A percentile compares a stretch with the other conserved stretches of the same genome.
phyloP scores from a whole-genome alignment of 208 protist species.

The Angomonas ambiguus region DNA sequence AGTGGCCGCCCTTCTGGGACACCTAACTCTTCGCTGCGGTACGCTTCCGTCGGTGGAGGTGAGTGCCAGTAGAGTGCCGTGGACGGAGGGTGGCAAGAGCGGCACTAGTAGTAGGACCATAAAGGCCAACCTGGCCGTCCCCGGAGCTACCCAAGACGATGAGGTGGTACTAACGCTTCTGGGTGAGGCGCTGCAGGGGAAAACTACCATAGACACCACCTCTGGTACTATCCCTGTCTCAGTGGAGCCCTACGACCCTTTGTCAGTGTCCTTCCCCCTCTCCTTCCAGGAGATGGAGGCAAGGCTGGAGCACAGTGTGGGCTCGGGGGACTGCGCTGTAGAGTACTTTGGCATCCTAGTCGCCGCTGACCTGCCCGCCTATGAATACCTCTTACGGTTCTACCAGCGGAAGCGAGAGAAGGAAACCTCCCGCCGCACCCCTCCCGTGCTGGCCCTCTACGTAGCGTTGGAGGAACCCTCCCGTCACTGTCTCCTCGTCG shows the following conservation, averaged over 20 bases:
- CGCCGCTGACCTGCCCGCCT: conserved; percentile 62
- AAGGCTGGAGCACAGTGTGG: neutral
- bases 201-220: neutral
- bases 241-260: neutral
- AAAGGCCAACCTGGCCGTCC: neutral
- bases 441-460: conserved; percentile 43
- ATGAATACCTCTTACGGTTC: conserved; percentile 64
- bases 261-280: neutral
- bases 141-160: neutral
- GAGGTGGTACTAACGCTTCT: neutral
- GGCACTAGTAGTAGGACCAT: conserved; percentile 1
- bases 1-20: conserved; percentile 51
- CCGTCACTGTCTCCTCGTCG: conserved; percentile 42
- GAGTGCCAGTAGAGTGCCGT: conserved; percentile 53
- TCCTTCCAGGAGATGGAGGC: neutral
- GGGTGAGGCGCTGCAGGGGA: neutral
- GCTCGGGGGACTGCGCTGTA: neutral
- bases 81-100: conserved; percentile 6
- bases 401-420: conserved; percentile 25
- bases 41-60: conserved; percentile 49
- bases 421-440: neutral
- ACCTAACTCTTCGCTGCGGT: conserved; percentile 67
- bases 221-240: neutral
- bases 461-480: conserved; percentile 40
- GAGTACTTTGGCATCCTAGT: conserved; percentile 75